Evolutionary conservation across 257 asterid genomes (phyloP), one percentile per base, ranked within the genome.

Genomic region (Euphrasia confusa): DNA sequence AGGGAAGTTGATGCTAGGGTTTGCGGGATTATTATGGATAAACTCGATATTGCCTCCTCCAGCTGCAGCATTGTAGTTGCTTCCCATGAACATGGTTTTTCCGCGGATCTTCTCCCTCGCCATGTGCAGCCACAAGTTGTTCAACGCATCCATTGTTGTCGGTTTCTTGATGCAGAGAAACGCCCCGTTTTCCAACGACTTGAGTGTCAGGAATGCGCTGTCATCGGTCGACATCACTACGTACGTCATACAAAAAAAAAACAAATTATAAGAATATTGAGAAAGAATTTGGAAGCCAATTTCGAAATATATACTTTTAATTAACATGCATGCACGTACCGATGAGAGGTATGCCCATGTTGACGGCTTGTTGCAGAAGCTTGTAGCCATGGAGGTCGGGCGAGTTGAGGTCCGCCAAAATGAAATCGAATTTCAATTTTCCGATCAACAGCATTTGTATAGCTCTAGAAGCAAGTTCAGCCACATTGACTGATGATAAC

Each of bases 81-180:
- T 28, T 10, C 32, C 58, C 2, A 18, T 4, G 33, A 49, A 9
- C 35, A 9, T 1, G n/a, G 18, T 28, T 8, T 18, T 53, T 28
- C 10, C 0, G 2, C 32, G n/a, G 7, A 53, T 11, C 37, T 26
- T 76, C 63, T 74, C 87, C 66, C 78, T 76, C 7, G 63, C 12
- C 15, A 76, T 79, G 26, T 76, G 79, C 21, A 78, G 81, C 87
- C 87, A 81, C 3, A 81, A 37, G 62, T 61, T 58, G 17, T 63
- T 55, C 2, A 74, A 10, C 67, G 68, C 42, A 69, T 79, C 84
- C 0, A 14, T 4, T 0, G 71, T 42, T 2, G 57, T 54, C 0
- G 84, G 87, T 56, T 75, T 78, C 37, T 60, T 64, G 15, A 79
- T 48, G 13, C 54, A 76, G 2, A 79, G 71, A 24, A 63, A 62